phyloP scores from a whole-genome alignment of 352 stramenopile species.

The Lagenidium giganteum region DNA sequence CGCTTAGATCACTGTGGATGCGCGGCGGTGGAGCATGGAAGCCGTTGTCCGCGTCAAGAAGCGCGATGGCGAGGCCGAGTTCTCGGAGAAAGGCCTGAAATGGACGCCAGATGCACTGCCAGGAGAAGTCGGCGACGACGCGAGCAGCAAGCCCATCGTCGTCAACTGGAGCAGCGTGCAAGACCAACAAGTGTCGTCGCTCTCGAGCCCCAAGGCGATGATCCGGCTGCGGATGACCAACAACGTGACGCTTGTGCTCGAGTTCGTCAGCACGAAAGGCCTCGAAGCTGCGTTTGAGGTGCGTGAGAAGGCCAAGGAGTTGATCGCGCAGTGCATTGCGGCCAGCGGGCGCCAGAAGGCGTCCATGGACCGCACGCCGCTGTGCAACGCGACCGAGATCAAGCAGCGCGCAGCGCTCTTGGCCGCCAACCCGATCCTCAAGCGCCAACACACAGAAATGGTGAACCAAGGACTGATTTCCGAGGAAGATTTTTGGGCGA shows the following conservation, averaged over 20 bases:
- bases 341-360: conserved; percentile 32
- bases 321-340: conserved; percentile 50
- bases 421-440: conserved; percentile 67
- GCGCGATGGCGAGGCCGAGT: conserved; percentile 58
- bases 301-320: conserved; percentile 64
- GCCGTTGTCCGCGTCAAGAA: conserved; percentile 76
- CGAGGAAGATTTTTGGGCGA: conserved; percentile 85
- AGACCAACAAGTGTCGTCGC: conserved; percentile 79
- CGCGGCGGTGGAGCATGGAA: conserved; percentile 25
- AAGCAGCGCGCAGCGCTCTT: conserved; percentile 79
- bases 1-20: not conserved
- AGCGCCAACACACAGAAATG: conserved; percentile 85
- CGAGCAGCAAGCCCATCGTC: conserved; percentile 29
- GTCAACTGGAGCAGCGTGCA: conserved; percentile 66
- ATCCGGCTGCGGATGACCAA: conserved; percentile 66
- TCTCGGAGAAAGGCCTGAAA: conserved; percentile 47
- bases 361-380: conserved; percentile 34
- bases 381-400: conserved; percentile 75
- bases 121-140: conserved; percentile 5
- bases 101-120: conserved; percentile 45
- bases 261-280: conserved; percentile 46
- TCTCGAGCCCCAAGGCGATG: conserved; percentile 71
- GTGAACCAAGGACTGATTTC: conserved; percentile 83
- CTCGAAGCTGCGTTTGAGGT: conserved; percentile 65
- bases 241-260: conserved; percentile 62